phyloP scores from a whole-genome alignment of 2,329 filamentous ascomycete species.

The Aspergillus brunneoviolaceus region DNA sequence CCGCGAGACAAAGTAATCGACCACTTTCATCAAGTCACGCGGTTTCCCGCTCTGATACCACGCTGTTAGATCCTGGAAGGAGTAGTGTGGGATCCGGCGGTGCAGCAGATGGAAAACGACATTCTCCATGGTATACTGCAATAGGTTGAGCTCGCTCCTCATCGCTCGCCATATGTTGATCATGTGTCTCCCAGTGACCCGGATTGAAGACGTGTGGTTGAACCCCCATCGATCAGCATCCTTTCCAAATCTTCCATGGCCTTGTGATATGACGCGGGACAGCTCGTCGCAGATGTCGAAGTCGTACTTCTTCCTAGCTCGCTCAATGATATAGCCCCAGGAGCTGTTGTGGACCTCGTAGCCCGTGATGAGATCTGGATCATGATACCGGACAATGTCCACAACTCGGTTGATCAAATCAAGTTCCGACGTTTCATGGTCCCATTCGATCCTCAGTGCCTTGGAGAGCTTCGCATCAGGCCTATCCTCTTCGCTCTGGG shows the following conservation, averaged over 20 bases:
- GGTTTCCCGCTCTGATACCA: slow-evolving; percentile 75
- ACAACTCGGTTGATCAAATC: slow-evolving; percentile 84
- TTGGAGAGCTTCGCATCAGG: slow-evolving; percentile 63
- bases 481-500: slow-evolving; percentile 63
- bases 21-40: slow-evolving; percentile 68
- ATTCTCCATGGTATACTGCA: slow-evolving; percentile 96
- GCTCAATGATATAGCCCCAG: slow-evolving; percentile 94
- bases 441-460: slow-evolving; percentile 63
- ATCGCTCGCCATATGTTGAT: slow-evolving; percentile 98
- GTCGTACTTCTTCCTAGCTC: slow-evolving; percentile 80
- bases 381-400: slow-evolving; percentile 76
- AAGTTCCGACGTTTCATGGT: slow-evolving; percentile 75
- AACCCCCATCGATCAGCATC: slow-evolving; percentile 91
- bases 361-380: slow-evolving; percentile 90
- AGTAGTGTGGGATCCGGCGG: slow-evolving; percentile 82
- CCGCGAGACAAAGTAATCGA: slow-evolving; percentile 74
- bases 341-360: slow-evolving; percentile 92
- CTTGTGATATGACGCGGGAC: slow-evolving; percentile 80
- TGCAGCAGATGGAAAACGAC: slow-evolving; percentile 90
- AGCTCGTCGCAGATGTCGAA: slow-evolving; percentile 89
- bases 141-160: slow-evolving; percentile 83
- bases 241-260: slow-evolving; percentile 79
- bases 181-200: slow-evolving; percentile 90
- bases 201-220: slow-evolving; percentile 86
- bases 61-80: slow-evolving; percentile 71